phyloP scores from a whole-genome alignment of 768 basidiomycete species.

The Atractiella rhizophila region DNA sequence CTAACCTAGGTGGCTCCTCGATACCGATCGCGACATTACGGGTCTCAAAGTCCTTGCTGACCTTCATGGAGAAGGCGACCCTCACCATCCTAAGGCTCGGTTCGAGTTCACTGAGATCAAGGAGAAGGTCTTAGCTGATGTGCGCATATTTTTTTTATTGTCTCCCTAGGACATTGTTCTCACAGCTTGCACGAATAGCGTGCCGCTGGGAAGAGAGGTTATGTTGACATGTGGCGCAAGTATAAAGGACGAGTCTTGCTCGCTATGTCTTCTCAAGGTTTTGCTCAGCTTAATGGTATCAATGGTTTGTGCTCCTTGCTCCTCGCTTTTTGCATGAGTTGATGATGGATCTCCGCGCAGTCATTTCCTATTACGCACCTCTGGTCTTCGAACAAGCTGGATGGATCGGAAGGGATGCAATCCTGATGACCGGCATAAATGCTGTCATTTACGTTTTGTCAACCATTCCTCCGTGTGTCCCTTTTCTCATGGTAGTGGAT shows the following conservation, averaged over 20 bases:
- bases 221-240: slow-evolving; percentile 56
- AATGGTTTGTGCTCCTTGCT: slow-evolving; percentile 35
- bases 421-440: slow-evolving; percentile 82
- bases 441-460: slow-evolving; percentile 40
- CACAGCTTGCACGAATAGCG: slow-evolving; percentile 27
- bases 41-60: slow-evolving; percentile 70
- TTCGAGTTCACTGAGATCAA: slow-evolving; percentile 82
- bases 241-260: slow-evolving; percentile 70
- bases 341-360: slow-evolving; percentile 23
- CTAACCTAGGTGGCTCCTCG: slow-evolving; percentile 52
- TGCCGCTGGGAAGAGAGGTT: slow-evolving; percentile 46
- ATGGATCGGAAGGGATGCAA: slow-evolving; percentile 76
- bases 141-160: slow-evolving; percentile 10
- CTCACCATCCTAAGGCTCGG: slow-evolving; percentile 37
- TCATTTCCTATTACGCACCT: slow-evolving; percentile 55
- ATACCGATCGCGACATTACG: slow-evolving; percentile 53
- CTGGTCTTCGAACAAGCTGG: slow-evolving; percentile 89
- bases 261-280: slow-evolving; percentile 85
- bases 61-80: slow-evolving; percentile 50
- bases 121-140: slow-evolving; percentile 25
- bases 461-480: slow-evolving; percentile 49
- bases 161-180: not conserved
- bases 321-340: not conserved
- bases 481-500: not conserved
- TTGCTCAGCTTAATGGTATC: slow-evolving; percentile 92